These are phyloP conservation scores for Colletotrichum ledebouriae DNA, from an alignment of 2,329 filamentous ascomycete species.

Conservation along the genomic window DNA sequence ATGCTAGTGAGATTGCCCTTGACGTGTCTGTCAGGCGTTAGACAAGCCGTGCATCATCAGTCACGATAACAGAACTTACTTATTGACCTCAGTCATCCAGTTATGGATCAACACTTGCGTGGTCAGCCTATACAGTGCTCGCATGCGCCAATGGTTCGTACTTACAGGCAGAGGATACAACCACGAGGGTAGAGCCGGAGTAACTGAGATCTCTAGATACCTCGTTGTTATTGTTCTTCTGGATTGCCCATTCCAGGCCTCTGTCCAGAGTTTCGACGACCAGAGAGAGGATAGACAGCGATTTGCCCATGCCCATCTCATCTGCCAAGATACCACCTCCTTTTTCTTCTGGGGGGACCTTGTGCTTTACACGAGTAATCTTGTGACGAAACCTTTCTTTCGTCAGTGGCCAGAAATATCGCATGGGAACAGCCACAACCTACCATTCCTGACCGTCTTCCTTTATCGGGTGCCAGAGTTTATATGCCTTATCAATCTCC, in stretches of 20 bases:
- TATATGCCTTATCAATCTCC: slow-evolving; percentile 47
- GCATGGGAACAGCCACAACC: slow-evolving; percentile 4
- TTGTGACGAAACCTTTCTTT: slow-evolving; percentile 52
- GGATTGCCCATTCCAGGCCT: slow-evolving; percentile 52
- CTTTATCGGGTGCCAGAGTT: slow-evolving; percentile 50
- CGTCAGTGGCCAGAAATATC: neutral
- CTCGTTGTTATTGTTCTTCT: slow-evolving; percentile 41
- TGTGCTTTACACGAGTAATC: slow-evolving; percentile 55
- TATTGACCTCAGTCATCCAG: slow-evolving; percentile 56
- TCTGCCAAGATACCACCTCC: slow-evolving; percentile 68
- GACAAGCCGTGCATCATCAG: neutral
- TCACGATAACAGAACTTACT: slow-evolving; percentile 46
- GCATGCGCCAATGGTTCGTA: slow-evolving; percentile 1
- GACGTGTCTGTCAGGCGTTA: slow-evolving; percentile 50
- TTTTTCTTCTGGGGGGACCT: slow-evolving; percentile 48
- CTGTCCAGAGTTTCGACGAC: slow-evolving; percentile 57
- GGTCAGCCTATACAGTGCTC: slow-evolving; percentile 29
- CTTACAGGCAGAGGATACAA: slow-evolving; percentile 59
- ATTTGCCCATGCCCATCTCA: slow-evolving; percentile 73
- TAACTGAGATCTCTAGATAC: slow-evolving; percentile 41
- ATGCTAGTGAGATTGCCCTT: slow-evolving; percentile 47
- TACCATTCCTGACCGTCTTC: slow-evolving; percentile 48
- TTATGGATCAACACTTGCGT: slow-evolving; percentile 55
- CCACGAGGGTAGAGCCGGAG: slow-evolving; percentile 58
- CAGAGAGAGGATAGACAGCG: slow-evolving; percentile 64